Percentiles rank a stretch among this genome's conserved stretches.
phyloP scores from a whole-genome alignment of 495 filamentous ascomycete species.

The Tuber borchii region DNA sequence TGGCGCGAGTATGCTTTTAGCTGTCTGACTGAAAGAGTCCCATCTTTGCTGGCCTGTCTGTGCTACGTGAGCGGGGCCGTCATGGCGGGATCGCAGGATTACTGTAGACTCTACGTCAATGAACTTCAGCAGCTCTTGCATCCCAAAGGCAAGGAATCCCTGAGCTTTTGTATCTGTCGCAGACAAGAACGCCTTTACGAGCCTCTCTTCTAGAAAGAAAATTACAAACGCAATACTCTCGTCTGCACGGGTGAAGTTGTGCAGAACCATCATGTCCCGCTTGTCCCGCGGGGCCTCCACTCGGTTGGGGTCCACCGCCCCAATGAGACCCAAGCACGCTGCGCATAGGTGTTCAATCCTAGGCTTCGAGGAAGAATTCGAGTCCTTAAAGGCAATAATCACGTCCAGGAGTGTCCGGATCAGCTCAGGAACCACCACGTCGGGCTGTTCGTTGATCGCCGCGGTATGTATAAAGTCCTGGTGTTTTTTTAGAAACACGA shows the following conservation, averaged over 20 bases:
- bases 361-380: conserved; percentile 46
- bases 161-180: conserved; percentile 78
- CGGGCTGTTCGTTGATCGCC: conserved; percentile 78
- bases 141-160: conserved; percentile 82
- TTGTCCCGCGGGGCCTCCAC: conserved; percentile 73
- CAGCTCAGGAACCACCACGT: conserved; percentile 62
- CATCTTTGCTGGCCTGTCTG: conserved; percentile 55
- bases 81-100: conserved; percentile 49
- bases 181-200: conserved; percentile 85
- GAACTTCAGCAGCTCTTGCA: conserved; percentile 81
- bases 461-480: conserved; percentile 76
- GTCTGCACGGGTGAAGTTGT: conserved; percentile 68
- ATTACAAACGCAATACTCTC: conserved; percentile 83
- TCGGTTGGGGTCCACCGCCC: conserved; percentile 83
- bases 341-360: conserved; percentile 66
- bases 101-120: conserved; percentile 60
- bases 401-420: conserved; percentile 75
- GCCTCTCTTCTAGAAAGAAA: conserved; percentile 73
- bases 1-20: conserved; percentile 72
- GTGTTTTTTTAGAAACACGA: conserved; percentile 61
- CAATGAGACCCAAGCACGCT: conserved; percentile 75
- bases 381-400: conserved; percentile 67
- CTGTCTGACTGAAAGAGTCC: conserved; percentile 63
- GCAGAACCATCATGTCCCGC: conserved; percentile 67
- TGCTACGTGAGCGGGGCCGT: conserved; percentile 32